These are phyloP conservation scores for Aschersonia sp. DNA, from an alignment of 2,329 filamentous ascomycete genomes.

Conservation along the genomic window DNA sequence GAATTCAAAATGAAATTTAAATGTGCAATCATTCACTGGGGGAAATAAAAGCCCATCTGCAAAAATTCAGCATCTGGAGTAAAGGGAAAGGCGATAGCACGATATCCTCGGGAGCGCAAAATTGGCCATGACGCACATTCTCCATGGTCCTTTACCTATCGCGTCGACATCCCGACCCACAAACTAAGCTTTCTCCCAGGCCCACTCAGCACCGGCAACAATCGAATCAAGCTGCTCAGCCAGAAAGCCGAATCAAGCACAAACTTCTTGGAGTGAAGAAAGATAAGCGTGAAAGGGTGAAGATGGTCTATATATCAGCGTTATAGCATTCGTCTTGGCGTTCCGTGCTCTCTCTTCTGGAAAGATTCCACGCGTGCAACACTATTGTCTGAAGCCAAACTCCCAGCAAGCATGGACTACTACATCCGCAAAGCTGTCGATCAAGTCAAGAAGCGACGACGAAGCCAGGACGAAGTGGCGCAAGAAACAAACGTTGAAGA, in stretches of 20 bases:
- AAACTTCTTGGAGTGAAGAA: no score
- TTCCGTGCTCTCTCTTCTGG: no score
- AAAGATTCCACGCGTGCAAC: not conserved
- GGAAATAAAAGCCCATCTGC: no score
- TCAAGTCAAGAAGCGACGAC: conserved; percentile 1
- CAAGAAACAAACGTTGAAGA: not conserved
- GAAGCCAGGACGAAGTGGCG: conserved; percentile 1
- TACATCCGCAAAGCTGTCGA: conserved; percentile 2
- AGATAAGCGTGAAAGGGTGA: no score
- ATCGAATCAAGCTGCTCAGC: not conserved
- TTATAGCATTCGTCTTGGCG: no score
- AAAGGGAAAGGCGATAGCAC: no score
- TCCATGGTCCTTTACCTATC: no score
- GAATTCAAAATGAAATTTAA: no score
- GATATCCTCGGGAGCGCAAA: no score
- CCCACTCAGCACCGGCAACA: not conserved
- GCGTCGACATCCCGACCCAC: not conserved
- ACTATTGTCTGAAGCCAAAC: not conserved
- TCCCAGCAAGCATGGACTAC: not conserved
- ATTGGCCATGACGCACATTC: not conserved
- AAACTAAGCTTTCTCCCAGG: not conserved
- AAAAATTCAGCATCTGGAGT: no score
- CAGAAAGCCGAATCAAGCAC: not conserved
- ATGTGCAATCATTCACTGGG: no score
- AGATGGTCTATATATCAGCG: no score